A percentile compares a stretch with the other conserved stretches of the same genome.
phyloP scores from a whole-genome alignment of 1,139 yeast species.

The Debaryomyces psychrophilus region DNA sequence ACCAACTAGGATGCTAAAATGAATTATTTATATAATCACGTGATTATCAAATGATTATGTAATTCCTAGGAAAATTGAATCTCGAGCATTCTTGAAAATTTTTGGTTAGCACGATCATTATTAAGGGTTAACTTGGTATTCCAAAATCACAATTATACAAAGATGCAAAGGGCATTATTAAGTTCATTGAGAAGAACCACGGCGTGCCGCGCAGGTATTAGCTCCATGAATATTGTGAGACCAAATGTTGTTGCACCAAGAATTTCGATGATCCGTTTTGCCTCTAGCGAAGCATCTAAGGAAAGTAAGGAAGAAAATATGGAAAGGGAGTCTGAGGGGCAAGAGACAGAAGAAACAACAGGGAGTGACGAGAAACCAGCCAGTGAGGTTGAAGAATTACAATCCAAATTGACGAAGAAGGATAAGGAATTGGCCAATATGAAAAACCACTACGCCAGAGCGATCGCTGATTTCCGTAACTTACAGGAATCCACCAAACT shows the following conservation, averaged over 20 bases:
- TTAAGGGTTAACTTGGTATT: not conserved
- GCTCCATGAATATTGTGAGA: conserved; percentile 19
- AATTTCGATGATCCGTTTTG: conserved; percentile 24
- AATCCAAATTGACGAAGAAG: conserved; percentile 61
- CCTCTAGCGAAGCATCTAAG: conserved; percentile 25
- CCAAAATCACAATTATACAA: conserved; percentile 8
- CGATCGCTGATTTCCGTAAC: conserved; percentile 92
- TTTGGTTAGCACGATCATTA: not conserved
- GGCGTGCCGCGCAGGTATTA: conserved; percentile 23
- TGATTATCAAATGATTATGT: not conserved
- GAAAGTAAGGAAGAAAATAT: conserved; percentile 11
- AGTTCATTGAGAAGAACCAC: conserved; percentile 30
- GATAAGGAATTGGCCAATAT: conserved; percentile 81
- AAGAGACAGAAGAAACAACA: conserved; percentile 13
- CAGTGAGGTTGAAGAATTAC: conserved; percentile 43
- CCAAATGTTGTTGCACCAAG: conserved; percentile 22
- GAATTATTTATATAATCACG: not conserved
- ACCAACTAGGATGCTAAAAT: no score
- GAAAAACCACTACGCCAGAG: conserved; percentile 81
- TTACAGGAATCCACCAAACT: conserved; percentile 88
- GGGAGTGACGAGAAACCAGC: conserved; percentile 19
- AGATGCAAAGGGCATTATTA: conserved; percentile 38
- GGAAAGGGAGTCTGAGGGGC: conserved; percentile 15
- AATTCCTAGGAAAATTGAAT: not conserved
- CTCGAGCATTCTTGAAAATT: conserved; percentile 6